Evolutionary conservation across 768 basidiomycete species (phyloP).

Genomic region (Boletellus emodensis): DNA sequence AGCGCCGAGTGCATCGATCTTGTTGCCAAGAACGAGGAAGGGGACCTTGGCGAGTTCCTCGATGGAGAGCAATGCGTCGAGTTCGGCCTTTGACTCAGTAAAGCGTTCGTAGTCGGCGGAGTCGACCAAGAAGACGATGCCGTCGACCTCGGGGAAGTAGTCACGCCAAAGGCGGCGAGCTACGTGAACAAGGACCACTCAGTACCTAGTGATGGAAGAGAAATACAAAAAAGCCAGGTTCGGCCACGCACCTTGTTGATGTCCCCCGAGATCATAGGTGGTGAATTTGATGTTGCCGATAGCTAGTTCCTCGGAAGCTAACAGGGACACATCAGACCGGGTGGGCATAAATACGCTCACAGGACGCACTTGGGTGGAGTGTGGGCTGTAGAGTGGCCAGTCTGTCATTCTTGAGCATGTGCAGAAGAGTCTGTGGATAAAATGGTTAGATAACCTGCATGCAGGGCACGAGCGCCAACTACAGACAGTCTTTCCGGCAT

Average conservation of each 20-base stretch:
- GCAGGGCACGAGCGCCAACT: neutral
- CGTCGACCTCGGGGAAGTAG: constrained; percentile 99
- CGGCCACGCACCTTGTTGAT: constrained; percentile 74
- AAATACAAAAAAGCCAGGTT: neutral
- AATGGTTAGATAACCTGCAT: constrained; percentile 2
- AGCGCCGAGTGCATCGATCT: constrained; percentile 98
- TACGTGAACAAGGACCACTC: constrained; percentile 17
- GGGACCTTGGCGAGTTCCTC: constrained; percentile 95
- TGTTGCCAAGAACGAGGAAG: constrained; percentile 98
- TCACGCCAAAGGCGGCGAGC: constrained; percentile 99
- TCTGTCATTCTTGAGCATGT: constrained; percentile 99
- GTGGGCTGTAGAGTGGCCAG: constrained; percentile 97
- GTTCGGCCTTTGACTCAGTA: constrained; percentile 93
- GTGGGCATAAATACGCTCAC: neutral
- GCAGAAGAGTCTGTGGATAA: constrained; percentile 73
- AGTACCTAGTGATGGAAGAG: neutral
- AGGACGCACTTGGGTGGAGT: constrained; percentile 87
- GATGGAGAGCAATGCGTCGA: constrained; percentile 92
- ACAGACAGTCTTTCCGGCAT: constrained; percentile 96
- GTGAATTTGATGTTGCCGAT: constrained; percentile 99
- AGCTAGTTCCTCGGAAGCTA: constrained; percentile 97
- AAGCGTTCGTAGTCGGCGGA: constrained; percentile 96
- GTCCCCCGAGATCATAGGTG: constrained; percentile 96
- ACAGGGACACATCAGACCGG: constrained; percentile 7
- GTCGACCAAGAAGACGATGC: constrained; percentile 97